phyloP scores from a whole-genome alignment of 164 flowering plant genomes.

The Vitis amurensis region DNA sequence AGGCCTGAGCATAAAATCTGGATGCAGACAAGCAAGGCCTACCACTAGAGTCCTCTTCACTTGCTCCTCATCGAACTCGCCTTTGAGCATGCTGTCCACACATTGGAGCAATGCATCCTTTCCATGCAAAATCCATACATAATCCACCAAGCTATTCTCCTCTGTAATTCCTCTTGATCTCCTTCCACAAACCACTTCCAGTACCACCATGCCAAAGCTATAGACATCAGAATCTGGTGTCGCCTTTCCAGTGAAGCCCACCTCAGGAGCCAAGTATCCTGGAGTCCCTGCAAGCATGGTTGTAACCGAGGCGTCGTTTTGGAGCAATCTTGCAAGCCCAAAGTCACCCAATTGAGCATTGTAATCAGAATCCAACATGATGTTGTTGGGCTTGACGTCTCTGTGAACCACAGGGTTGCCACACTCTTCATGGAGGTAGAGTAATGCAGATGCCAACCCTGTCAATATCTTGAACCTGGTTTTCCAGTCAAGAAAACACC shows the following conservation, averaged over 20 bases:
- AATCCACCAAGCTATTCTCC: conserved; percentile 34
- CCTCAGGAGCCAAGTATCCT: conserved; percentile 50
- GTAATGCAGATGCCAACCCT: conserved; percentile 42
- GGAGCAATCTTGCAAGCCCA: conserved; percentile 44
- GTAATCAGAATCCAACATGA: conserved; percentile 41
- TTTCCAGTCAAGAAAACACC: conserved; percentile 31
- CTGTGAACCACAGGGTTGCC: conserved; percentile 39
- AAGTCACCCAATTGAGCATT: conserved; percentile 49
- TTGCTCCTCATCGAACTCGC: conserved; percentile 30
- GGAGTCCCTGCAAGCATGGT: conserved; percentile 46
- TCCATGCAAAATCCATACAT: conserved; percentile 30
- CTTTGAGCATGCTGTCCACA: conserved; percentile 29
- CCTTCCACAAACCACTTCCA: conserved; percentile 38
- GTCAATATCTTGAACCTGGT: conserved; percentile 36
- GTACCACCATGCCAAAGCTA: conserved; percentile 45
- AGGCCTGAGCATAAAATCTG: conserved; percentile 35
- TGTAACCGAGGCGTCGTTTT: conserved; percentile 26
- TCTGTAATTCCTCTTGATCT: conserved; percentile 31
- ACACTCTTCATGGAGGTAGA: conserved; percentile 48
- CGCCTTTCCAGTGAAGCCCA: conserved; percentile 30
- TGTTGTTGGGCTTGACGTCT: conserved; percentile 48
- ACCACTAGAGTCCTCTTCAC: conserved; percentile 23
- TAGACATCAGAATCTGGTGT: conserved; percentile 43
- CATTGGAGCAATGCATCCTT: conserved; percentile 23
- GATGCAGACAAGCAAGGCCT: conserved; percentile 45